Conservation (phyloP, 495 filamentous ascomycete genomes). For the Neurospora africana region DNA sequence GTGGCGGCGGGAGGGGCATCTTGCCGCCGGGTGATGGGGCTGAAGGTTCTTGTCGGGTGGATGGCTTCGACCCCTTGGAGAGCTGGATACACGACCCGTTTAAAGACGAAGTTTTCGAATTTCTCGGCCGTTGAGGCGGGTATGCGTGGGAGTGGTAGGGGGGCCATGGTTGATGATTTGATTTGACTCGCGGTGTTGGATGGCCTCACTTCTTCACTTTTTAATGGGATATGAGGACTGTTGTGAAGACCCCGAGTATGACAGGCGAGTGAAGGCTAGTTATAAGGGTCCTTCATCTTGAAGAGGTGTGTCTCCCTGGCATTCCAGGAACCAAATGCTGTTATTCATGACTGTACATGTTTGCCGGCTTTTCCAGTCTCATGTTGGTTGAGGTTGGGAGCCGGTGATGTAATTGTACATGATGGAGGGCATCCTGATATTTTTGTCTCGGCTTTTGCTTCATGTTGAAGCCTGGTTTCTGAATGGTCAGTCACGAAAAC, state of each 20-base stretch:
- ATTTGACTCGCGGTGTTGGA: neutral
- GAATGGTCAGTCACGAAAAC: neutral
- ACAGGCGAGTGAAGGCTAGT: neutral
- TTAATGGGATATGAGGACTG: neutral
- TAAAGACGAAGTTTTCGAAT: neutral
- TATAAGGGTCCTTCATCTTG: neutral
- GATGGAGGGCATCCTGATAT: neutral
- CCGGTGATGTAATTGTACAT: slow-evolving; percentile 19
- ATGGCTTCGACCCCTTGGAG: slow-evolving; percentile 1
- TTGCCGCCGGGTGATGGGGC: slow-evolving; percentile 3
- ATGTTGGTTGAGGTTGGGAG: neutral
- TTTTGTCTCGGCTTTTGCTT: neutral
- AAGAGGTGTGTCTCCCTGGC: neutral
- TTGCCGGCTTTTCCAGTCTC: neutral
- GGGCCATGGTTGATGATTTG: neutral
- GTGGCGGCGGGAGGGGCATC: slow-evolving; percentile 1
- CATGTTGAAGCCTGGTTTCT: neutral
- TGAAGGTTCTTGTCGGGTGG: neutral
- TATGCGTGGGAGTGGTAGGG: neutral
- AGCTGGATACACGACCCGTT: slow-evolving; percentile 1
- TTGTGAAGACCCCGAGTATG: neutral
- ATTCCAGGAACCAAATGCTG: neutral
- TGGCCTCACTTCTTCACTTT: neutral
- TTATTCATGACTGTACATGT: neutral
- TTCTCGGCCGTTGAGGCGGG: neutral